These are phyloP conservation scores for Malassezia slooffiae DNA, from an alignment of 1,284 basidiomycete genomes.

Conservation along the genomic window DNA sequence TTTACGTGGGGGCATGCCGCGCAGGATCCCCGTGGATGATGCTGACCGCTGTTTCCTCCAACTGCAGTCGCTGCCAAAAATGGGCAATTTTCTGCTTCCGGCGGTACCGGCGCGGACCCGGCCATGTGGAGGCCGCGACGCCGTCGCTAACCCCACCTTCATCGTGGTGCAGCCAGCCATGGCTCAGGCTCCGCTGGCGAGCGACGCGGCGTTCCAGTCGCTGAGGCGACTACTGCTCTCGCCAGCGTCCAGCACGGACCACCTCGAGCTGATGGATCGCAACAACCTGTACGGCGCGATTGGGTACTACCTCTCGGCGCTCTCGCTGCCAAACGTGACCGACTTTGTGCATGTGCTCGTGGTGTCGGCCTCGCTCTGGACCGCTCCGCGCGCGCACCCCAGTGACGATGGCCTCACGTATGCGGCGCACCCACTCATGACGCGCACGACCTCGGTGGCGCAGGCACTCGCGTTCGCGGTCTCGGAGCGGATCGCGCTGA, in stretches of 20 bases:
- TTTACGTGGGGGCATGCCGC: too few species aligned
- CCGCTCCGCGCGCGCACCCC: conserved; percentile 12
- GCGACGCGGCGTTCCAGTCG: conserved; percentile 32
- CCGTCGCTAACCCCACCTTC: too few species aligned
- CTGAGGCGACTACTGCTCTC: conserved; percentile 33
- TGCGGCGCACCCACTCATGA: conserved; percentile 8
- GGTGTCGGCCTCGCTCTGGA: conserved; percentile 33
- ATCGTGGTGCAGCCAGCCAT: too few species aligned
- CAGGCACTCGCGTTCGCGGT: conserved; percentile 31
- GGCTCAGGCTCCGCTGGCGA: conserved; percentile 7
- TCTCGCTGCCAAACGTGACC: conserved; percentile 24
- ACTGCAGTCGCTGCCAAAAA: too few species aligned
- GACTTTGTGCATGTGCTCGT: conserved; percentile 29
- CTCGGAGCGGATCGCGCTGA: conserved; percentile 26
- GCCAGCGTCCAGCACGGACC: conserved; percentile 27
- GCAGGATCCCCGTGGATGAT: too few species aligned
- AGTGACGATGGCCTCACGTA: neutral
- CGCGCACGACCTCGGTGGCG: conserved; percentile 20
- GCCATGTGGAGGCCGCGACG: too few species aligned
- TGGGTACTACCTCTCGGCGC: conserved; percentile 31
- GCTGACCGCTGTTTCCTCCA: too few species aligned
- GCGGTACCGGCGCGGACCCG: too few species aligned
- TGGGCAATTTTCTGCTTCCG: too few species aligned
- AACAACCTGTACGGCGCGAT: conserved; percentile 35
- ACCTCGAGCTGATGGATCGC: conserved; percentile 31